These are phyloP conservation scores for Rutidosis leptorrhynchoides DNA, from an alignment of 129 eudicot genomes.

Conservation along the genomic window DNA sequence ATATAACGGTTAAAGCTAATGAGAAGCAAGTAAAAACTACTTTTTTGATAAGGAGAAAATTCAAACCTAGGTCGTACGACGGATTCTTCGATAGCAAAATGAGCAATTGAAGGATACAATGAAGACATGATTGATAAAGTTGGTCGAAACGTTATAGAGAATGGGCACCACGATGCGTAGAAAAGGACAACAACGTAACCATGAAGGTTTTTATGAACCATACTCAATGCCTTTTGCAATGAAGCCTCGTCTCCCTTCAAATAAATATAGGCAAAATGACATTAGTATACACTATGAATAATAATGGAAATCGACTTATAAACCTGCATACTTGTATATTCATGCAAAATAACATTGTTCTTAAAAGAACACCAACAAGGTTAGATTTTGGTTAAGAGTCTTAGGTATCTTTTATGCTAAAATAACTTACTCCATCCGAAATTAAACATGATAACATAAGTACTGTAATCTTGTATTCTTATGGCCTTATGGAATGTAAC, in stretches of 20 bases:
- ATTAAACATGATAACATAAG: conserved; percentile 6
- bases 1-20: not conserved
- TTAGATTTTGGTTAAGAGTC: not conserved
- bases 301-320: not conserved
- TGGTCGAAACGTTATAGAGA: conserved; percentile 68
- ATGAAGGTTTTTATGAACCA: conserved; percentile 44
- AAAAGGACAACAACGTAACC: conserved; percentile 76
- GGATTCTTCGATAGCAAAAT: conserved; percentile 86
- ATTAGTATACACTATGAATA: conserved; percentile 5
- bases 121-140: conserved; percentile 59
- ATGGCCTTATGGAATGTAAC: not conserved
- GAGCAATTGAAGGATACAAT: conserved; percentile 74
- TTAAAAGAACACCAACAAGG: not conserved
- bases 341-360: not conserved
- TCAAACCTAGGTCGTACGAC: conserved; percentile 77
- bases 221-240: conserved; percentile 63
- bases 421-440: not conserved
- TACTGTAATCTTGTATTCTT: not conserved
- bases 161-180: conserved; percentile 93
- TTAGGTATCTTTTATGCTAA: not conserved
- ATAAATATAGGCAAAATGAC: conserved; percentile 2
- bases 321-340: not conserved
- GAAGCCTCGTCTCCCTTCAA: conserved; percentile 78
- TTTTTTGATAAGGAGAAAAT: not conserved
- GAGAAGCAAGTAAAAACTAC: not conserved